A percentile compares a stretch with the other conserved stretches of the same genome.
Evolutionary conservation across 768 basidiomycete genomes (phyloP).

Genomic region (Lentinula sp.): DNA sequence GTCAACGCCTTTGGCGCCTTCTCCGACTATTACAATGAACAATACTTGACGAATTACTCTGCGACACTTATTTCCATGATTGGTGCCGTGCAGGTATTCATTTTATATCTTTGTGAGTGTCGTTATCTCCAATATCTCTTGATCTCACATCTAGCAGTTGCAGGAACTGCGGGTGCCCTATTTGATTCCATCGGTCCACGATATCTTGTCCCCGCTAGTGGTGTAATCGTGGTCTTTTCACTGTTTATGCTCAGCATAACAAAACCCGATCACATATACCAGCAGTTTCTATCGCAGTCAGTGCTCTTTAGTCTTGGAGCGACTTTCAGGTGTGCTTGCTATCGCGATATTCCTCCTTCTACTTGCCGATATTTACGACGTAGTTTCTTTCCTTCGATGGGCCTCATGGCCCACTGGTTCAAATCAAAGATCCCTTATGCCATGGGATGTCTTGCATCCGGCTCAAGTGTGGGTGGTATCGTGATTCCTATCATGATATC

Average conservation of each 20-base stretch:
- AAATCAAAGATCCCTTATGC: constrained; percentile 23
- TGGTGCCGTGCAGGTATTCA: constrained; percentile 21
- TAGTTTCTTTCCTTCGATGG: constrained; percentile 27
- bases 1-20: constrained; percentile 28
- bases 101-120: constrained; percentile 16
- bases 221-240: constrained; percentile 13
- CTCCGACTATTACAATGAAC: constrained; percentile 24
- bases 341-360: too few relatives aligned
- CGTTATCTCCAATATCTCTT: too few relatives aligned
- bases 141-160: constrained; percentile 1
- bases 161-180: constrained; percentile 10
- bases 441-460: constrained; percentile 25
- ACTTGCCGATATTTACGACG: neutral
- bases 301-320: constrained; percentile 13
- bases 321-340: constrained; percentile 9
- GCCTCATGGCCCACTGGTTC: constrained; percentile 30
- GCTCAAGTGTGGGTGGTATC: constrained; percentile 25
- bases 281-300: constrained; percentile 17
- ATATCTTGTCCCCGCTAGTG: constrained; percentile 12
- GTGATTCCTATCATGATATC: constrained; percentile 22
- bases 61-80: constrained; percentile 22
- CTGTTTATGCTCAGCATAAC: constrained; percentile 18
- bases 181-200: constrained; percentile 10
- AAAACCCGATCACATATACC: constrained; percentile 15
- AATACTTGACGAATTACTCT: constrained; percentile 21